phyloP scores from a whole-genome alignment of 345 rosid species.

The Populus euphratica region DNA sequence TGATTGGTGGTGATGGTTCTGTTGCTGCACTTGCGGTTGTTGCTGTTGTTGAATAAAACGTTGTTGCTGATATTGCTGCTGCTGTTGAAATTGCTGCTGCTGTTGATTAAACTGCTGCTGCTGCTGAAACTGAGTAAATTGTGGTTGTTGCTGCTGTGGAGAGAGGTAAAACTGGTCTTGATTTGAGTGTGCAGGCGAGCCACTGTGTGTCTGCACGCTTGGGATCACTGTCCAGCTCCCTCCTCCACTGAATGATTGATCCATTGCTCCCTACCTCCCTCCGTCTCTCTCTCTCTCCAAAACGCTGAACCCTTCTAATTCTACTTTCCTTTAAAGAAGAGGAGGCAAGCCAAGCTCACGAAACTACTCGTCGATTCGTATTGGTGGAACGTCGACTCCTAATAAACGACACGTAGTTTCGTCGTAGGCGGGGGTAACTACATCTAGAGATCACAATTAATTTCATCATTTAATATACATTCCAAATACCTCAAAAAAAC shows the following conservation, averaged over 20 bases:
- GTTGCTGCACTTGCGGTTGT: slow-evolving; percentile 35
- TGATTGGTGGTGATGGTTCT: slow-evolving; percentile 69
- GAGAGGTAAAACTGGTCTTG: slow-evolving; percentile 25
- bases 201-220: slow-evolving; percentile 13
- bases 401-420: background rate
- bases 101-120: background rate
- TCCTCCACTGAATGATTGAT: slow-evolving; percentile 16
- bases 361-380: background rate
- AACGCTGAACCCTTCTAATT: background rate
- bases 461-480: too few species aligned
- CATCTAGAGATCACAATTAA: too few species aligned
- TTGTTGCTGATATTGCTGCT: slow-evolving; percentile 10
- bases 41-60: slow-evolving; percentile 19
- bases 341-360: background rate
- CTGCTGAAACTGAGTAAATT: background rate
- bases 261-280: slow-evolving; percentile 11
- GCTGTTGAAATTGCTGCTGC: slow-evolving; percentile 13
- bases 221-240: slow-evolving; percentile 30
- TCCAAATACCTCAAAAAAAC: too few species aligned
- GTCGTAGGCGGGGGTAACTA: background rate
- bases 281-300: background rate
- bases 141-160: slow-evolving; percentile 11
- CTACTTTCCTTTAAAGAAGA: background rate
- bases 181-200: slow-evolving; percentile 28
- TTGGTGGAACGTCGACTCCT: background rate